Conservation (phyloP, 805 yeast species). For the Cyberlindnera subsufficiens region DNA sequence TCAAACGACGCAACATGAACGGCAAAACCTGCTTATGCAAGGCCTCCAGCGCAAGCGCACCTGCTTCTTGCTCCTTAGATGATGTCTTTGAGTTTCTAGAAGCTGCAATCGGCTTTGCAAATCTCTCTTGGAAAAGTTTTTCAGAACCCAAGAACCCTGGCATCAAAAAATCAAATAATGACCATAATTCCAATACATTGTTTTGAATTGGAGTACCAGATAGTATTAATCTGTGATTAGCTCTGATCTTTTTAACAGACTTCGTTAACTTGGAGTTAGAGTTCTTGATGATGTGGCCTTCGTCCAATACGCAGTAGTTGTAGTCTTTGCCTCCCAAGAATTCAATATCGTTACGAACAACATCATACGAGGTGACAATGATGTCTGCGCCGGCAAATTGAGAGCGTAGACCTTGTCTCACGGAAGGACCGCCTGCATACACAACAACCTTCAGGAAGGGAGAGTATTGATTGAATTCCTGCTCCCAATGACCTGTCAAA, state of each 20-base stretch:
- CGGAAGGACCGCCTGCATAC: slow-evolving; percentile 89
- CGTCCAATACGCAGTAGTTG: slow-evolving; percentile 94
- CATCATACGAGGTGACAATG: slow-evolving; percentile 93
- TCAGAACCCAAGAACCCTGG: slow-evolving; percentile 98
- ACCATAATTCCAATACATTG: slow-evolving; percentile 95
- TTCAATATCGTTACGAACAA: slow-evolving; percentile 85
- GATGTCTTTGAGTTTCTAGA: slow-evolving; percentile 84
- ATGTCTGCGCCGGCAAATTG: slow-evolving; percentile 61
- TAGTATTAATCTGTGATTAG: slow-evolving; percentile 84
- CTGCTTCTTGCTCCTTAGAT: slow-evolving; percentile 93
- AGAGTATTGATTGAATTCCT: slow-evolving; percentile 83
- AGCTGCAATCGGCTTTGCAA: slow-evolving; percentile 97
- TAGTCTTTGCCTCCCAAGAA: slow-evolving; percentile 55
- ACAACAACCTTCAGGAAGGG: slow-evolving; percentile 79
- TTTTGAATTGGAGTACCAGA: slow-evolving; percentile 99
- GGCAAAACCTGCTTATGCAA: slow-evolving; percentile 95
- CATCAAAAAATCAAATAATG: slow-evolving; percentile 94
- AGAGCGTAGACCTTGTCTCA: slow-evolving; percentile 50
- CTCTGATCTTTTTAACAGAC: slow-evolving; percentile 74
- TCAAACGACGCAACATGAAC: slow-evolving; percentile 89
- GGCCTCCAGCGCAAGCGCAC: slow-evolving; percentile 93
- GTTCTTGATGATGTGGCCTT: slow-evolving; percentile 96
- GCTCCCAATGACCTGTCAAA: slow-evolving; percentile 98
- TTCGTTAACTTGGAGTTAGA: slow-evolving; percentile 82
- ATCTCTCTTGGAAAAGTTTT: slow-evolving; percentile 86